Evolutionary conservation across 805 yeast species (phyloP).

Genomic region (Suhomyces sp.): DNA sequence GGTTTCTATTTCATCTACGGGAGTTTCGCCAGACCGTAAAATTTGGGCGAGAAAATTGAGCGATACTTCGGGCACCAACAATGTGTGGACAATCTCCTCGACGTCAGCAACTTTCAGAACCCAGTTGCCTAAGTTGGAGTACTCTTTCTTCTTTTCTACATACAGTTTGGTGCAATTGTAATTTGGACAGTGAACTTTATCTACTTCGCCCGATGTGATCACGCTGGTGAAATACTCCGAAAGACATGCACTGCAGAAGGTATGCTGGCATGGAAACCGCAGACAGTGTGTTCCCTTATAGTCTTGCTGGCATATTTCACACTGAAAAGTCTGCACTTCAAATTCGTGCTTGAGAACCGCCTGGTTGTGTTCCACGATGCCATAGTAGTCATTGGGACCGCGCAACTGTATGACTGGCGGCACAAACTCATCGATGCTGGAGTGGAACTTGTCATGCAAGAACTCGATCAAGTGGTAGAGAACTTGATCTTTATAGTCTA

Average conservation of each 20-base stretch:
- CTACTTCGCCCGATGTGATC: slow-evolving; percentile 48
- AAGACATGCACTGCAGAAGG: slow-evolving; percentile 59
- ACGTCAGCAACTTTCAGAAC: slow-evolving; percentile 17
- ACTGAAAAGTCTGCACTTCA: slow-evolving; percentile 38
- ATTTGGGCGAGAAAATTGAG: slow-evolving; percentile 31
- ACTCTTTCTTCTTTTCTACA: slow-evolving; percentile 15
- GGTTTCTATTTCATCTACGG: slow-evolving; percentile 4
- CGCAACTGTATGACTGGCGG: background rate
- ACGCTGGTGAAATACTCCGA: slow-evolving; percentile 38
- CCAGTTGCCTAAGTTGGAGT: slow-evolving; percentile 17
- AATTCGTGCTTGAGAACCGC: slow-evolving; percentile 24
- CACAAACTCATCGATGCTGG: slow-evolving; percentile 9
- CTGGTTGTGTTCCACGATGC: slow-evolving; percentile 18
- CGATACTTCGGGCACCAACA: slow-evolving; percentile 44
- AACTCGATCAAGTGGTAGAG: slow-evolving; percentile 44
- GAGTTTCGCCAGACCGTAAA: slow-evolving; percentile 11
- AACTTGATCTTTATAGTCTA: slow-evolving; percentile 33
- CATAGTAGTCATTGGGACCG: slow-evolving; percentile 1
- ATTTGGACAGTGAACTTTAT: slow-evolving; percentile 57
- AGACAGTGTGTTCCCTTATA: slow-evolving; percentile 44
- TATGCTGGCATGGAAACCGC: slow-evolving; percentile 56
- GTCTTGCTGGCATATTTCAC: slow-evolving; percentile 56
- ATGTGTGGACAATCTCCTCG: slow-evolving; percentile 8
- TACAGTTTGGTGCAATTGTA: slow-evolving; percentile 41
- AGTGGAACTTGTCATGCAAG: slow-evolving; percentile 24